Base-by-base conservation (phyloP, 768 basidiomycete species). In the Lactifluus rugatus region DNA sequence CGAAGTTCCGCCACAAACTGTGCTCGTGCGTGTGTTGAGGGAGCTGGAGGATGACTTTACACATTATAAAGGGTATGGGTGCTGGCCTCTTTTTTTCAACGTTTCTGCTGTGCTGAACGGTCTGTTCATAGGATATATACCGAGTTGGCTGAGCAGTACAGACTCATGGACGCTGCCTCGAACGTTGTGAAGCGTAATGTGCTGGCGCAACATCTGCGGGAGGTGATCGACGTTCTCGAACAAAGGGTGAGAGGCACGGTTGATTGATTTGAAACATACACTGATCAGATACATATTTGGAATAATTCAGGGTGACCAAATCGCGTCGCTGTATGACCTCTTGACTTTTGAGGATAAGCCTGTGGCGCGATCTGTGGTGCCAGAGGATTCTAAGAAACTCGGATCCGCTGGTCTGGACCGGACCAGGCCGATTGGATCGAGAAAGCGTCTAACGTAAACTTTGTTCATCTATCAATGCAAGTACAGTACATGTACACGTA, bases 21-120 rank as follows among this genome's bases (percentile, higher is more conserved):
- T 95, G 13, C 78, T 96, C 3, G 78, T 83, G 28, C 76, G 88
- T 3, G 91, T 96, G 11, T 73, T 97, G 31, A 70, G 86, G 59
- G 92, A 95, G 70, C 75, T 99, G 8, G 95, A 98, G 68, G 93
- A 93, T 60, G 95, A 99, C 68, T 98, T 97, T 67, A 82, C 81
- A 36, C 91, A 93, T 72, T 95, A 94, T 70, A 96, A 92, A 72
- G 84, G 87, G 96, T 97, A 63, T 28, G n/a, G n/a, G 83, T 74
- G 23, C 19, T 7, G 32, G 36, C 17, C 57, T 48, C 47, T 13
- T 5, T 39, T 37, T 42, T n/a, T 55, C 46, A 37, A 5, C 6
- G 10, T 23, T 60, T 56, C 47, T 9, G 14, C 42, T 23, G 21
- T 55, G 56, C 44, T 34, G 17, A 41, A 52, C 46, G n/a, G 7